Base-by-base conservation (phyloP, 345 rosid genomes). In the Barbarea vulgaris region DNA sequence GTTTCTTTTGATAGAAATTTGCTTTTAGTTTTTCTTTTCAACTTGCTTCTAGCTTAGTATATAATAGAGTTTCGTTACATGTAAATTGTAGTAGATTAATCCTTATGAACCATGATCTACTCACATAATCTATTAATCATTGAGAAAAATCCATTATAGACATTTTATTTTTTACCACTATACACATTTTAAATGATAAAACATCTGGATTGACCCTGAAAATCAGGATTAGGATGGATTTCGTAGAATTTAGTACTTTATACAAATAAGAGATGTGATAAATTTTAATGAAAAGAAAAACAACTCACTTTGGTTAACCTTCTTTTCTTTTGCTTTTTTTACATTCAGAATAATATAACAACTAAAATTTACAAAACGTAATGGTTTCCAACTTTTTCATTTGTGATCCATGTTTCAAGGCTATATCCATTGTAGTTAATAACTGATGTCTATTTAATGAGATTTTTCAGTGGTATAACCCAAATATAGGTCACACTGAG, bases 171-270 rank as follows among this genome's bases (percentile, higher is more conserved):
- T 31, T 54, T 18, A 27, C 73, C 53, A 69, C 64, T 9, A 33
- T 14, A 55, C 63, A 54, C 27, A 54, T 39, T 25, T 25, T 69
- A 39, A 55, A 69, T 18, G 54, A 46, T 24, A 28, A 42, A 69
- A 42, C 41, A 69, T 69, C 6, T 10, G 51, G 19, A 54, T 42
- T 55, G 64, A 69, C 73, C 73, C 54, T 2, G 8, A 24, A 55
- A 69, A 41, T 27, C 30, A 55, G 73, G 64, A 68, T 12, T 17
- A 9, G 10, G 41, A 22, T 41, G 4, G 37, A 46, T 64, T 44
- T 56, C 14, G 11, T 21, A 46, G 10, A 46, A 46, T n/a, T 46
- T n/a, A 15, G 19, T 21, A 1, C 14, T 25, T 50, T 19, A 19
- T 42, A 42, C 14, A 51, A 21, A 51, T 51, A 28, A 51, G 54